phyloP scores from a whole-genome alignment of 2,329 filamentous ascomycete species.

The Penicillium sp. region DNA sequence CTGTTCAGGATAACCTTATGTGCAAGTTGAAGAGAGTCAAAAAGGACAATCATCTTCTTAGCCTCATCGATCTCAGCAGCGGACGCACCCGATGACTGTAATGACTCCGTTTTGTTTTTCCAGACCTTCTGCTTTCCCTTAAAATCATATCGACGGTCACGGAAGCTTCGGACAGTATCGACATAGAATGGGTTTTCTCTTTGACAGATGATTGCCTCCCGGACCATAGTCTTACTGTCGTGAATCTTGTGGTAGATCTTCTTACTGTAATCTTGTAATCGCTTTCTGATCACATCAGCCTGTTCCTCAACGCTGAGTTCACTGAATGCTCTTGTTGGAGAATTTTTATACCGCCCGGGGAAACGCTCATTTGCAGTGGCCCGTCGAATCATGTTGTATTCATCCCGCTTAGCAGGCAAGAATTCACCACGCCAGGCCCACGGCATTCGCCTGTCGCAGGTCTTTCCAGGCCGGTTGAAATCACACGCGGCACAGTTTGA shows the following conservation, averaged over 20 bases:
- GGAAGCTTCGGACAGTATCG: slow-evolving; percentile 91
- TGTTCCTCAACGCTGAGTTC: slow-evolving; percentile 83
- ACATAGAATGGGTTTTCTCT: slow-evolving; percentile 98
- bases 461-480: slow-evolving; percentile 96
- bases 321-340: slow-evolving; percentile 72
- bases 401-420: slow-evolving; percentile 89
- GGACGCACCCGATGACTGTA: slow-evolving; percentile 80
- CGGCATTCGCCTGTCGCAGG: slow-evolving; percentile 88
- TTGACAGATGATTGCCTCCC: slow-evolving; percentile 97
- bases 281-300: slow-evolving; percentile 75
- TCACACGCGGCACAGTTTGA: slow-evolving; percentile 96
- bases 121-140: slow-evolving; percentile 97
- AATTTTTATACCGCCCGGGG: slow-evolving; percentile 73
- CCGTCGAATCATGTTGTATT: slow-evolving; percentile 98
- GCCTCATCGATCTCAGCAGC: slow-evolving; percentile 80
- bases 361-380: slow-evolving; percentile 91
- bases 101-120: slow-evolving; percentile 90
- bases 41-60: slow-evolving; percentile 98
- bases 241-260: slow-evolving; percentile 99
- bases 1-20: slow-evolving; percentile 99
- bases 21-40: slow-evolving; percentile 91
- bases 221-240: slow-evolving; percentile 85
- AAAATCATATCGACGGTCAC: slow-evolving; percentile 96
- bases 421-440: slow-evolving; percentile 99
- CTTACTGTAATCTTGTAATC: slow-evolving; percentile 88